These are phyloP conservation scores for Candida awuae DNA, from an alignment of 805 yeast species.

Conservation along the genomic window DNA sequence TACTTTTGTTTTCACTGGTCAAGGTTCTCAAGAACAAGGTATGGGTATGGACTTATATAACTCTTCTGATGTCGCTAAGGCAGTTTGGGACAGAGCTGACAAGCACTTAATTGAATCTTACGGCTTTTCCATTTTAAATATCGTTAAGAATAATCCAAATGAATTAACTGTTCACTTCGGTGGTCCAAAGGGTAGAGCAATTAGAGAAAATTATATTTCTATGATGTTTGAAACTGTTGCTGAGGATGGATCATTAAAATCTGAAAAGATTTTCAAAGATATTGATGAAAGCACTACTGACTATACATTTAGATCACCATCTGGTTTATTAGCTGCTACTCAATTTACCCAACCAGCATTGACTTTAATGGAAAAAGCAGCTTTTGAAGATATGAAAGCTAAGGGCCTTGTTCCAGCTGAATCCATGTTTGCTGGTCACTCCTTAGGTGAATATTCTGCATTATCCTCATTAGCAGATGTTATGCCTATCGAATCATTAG, in stretches of 20 bases:
- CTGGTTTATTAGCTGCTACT: constrained; percentile 94
- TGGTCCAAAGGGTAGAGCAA: constrained; percentile 93
- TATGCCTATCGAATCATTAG: constrained; percentile 95
- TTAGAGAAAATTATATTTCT: constrained; percentile 87
- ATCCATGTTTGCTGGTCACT: constrained; percentile 97
- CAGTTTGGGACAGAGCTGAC: constrained; percentile 98
- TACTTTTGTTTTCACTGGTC: constrained; percentile 97
- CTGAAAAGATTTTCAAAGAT: constrained; percentile 93
- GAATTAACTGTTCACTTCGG: constrained; percentile 95
- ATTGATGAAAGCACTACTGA: constrained; percentile 76
- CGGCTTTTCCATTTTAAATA: constrained; percentile 94
- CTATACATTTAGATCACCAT: constrained; percentile 83
- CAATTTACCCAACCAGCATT: constrained; percentile 99
- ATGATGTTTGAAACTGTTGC: constrained; percentile 97
- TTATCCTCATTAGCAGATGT: constrained; percentile 95
- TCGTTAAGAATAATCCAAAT: constrained; percentile 92
- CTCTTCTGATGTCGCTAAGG: constrained; percentile 82
- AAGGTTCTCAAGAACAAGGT: constrained; percentile 99
- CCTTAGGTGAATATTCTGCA: constrained; percentile 98
- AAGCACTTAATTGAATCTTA: constrained; percentile 84
- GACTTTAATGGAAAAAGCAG: constrained; percentile 98
- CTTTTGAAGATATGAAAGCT: constrained; percentile 93
- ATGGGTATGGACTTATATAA: constrained; percentile 99
- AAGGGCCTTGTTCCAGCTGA: constrained; percentile 93
- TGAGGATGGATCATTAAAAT: constrained; percentile 70